These are phyloP conservation scores for Parmales sp. DNA, from an alignment of 108 stramenopile species.

Conservation along the genomic window DNA sequence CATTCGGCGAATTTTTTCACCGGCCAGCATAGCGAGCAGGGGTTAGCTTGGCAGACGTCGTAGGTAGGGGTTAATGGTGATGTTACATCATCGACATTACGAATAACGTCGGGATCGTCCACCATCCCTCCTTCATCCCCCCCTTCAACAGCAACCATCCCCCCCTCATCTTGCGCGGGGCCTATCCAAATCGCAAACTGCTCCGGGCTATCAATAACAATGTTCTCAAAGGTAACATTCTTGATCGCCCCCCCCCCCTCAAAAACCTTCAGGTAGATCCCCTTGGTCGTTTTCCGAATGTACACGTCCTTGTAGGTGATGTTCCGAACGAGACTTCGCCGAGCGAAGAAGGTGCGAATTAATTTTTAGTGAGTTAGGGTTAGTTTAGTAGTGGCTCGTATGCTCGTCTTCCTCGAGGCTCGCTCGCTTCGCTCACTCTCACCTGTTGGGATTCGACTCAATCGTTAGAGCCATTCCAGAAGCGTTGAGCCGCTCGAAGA, in stretches of 20 bases:
- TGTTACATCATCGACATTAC: too few relatives aligned
- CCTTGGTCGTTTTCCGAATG: slow-evolving; percentile 21
- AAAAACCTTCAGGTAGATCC: slow-evolving; percentile 27
- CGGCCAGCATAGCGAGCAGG: slow-evolving; percentile 5
- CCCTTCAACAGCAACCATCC: too few relatives aligned
- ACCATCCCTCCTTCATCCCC: too few relatives aligned
- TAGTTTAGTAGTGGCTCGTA: neutral
- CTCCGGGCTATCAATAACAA: slow-evolving; percentile 11
- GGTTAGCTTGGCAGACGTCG: neutral
- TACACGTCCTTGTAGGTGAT: slow-evolving; percentile 21
- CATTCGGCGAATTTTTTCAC: neutral
- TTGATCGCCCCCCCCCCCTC: slow-evolving; percentile 1
- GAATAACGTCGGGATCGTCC: slow-evolving; percentile 2
- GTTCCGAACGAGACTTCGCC: slow-evolving; percentile 13
- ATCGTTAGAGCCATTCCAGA: neutral
- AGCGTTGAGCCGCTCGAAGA: slow-evolving; percentile 8
- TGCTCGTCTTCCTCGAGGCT: too few relatives aligned
- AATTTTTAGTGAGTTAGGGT: neutral
- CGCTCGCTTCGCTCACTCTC: too few relatives aligned
- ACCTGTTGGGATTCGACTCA: too few relatives aligned
- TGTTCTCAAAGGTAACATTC: slow-evolving; percentile 20
- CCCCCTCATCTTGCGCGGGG: slow-evolving; percentile 30
- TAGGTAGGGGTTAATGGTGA: too few relatives aligned
- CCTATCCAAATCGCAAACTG: slow-evolving; percentile 35
- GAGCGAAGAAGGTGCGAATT: slow-evolving; percentile 5